Conservation (phyloP, 306 rosid genomes). For the Gastrolobium bilobum region DNA sequence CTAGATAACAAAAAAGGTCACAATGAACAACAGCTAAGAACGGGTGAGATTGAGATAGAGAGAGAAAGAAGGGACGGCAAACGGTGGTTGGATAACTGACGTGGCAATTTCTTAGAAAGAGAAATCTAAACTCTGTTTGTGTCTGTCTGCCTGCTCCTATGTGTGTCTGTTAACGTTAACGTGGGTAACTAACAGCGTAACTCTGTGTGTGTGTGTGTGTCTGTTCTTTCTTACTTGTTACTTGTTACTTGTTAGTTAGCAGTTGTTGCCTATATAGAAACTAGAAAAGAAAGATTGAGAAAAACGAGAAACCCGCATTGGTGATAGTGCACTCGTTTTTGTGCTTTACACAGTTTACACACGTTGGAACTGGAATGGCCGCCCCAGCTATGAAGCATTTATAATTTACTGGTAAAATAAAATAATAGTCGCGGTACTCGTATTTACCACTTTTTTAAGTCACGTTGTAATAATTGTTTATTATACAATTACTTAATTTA, state of each 20-base stretch:
- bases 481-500: constrained; percentile 10
- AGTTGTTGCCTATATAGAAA: not conserved
- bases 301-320: constrained; percentile 40
- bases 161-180: constrained; percentile 22
- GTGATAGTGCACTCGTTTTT: constrained; percentile 37
- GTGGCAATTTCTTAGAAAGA: constrained; percentile 63
- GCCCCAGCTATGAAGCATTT: constrained; percentile 8
- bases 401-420: not conserved
- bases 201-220: not conserved
- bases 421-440: not conserved
- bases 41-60: constrained; percentile 25
- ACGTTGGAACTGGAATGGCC: constrained; percentile 2
- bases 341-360: constrained; percentile 39
- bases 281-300: not conserved
- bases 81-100: constrained; percentile 81
- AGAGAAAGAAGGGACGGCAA: constrained; percentile 62
- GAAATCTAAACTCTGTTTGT: not conserved
- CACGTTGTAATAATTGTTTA: not conserved
- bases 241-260: not conserved
- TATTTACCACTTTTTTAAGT: not conserved
- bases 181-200: not conserved
- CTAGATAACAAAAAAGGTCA: not conserved
- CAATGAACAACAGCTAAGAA: constrained; percentile 65
- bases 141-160: constrained; percentile 23
- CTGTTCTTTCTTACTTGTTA: no score